Evolutionary conservation across 345 rosid genomes (phyloP), one percentile per base, ranked within the genome.

Genomic region (Isatis tinctoria): DNA sequence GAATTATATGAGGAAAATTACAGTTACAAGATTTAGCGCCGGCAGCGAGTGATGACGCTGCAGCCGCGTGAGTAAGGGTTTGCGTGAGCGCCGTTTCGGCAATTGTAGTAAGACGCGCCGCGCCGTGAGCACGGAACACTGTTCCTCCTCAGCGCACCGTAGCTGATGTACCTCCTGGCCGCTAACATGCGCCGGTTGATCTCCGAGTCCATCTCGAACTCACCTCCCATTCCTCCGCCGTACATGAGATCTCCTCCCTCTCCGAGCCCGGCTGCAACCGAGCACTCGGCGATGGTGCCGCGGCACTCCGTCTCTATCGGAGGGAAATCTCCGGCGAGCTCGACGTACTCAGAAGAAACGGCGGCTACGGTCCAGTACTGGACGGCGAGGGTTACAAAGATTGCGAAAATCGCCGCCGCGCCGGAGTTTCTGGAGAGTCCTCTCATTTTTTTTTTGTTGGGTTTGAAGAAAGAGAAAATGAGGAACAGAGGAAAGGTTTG

Each of bases 31-130:
- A 4, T 79, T 39, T 30, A 89, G 65, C 86, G 67, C 72, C 97
- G 81, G 88, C 98, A 94, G 48, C 90, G 88, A 58, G 97, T 81
- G 68, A 94, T 91, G 72, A 70, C 65, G 70, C 85, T 88, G 83
- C 98, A 94, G 11, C 90, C 96, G 32, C 95, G 96, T 36, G 80
- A 36, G 80, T 94, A 94, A 27, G 96, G 98, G 35, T 94, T 94
- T 11, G 95, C 97, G 59, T 78, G 86, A 12, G 77, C 92, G 0
- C 97, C 97, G 40, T 79, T 78, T 51, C 71, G 79, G 80, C 98
- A 94, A 69, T 91, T 91, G 75, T 90, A 94, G 80, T 94, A 94
- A 69, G 97, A 91, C 13, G 95, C 89, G 16, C 98, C 96, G 16
- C 98, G 91, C 28, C 90, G 69, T 1, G 97, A 94, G 80, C 98